Evolutionary conservation across 495 filamentous ascomycete genomes (phyloP), one percentile per base, ranked within the genome.

Genomic region (Neurospora tetraspora): DNA sequence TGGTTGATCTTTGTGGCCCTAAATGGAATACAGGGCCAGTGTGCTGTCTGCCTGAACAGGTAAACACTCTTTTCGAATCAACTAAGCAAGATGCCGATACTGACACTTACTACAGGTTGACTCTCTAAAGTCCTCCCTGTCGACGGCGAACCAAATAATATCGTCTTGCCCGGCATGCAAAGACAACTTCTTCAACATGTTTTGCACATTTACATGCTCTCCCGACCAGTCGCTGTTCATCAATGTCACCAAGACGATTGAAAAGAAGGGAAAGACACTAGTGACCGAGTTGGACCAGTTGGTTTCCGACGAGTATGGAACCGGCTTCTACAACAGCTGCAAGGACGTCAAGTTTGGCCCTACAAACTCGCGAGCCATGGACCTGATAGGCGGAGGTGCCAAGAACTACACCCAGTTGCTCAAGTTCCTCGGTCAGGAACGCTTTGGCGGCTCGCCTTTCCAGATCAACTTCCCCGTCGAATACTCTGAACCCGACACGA

Each of bases 271-370:
- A 5, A 96, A 96, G 79, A 82, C 81, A 39, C 82, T 93, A 31
- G 94, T 97, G 53, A 94, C 91, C 1, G 94, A 97, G 81, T 80
- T 98, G 31, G 93, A 98, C 76, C 94, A 97, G 75, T 78, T 98
- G n/a, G 89, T 97, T 78, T 93, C 93, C 0, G 86, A 94, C 70
- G 86, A 91, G 70, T 99, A 95, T 82, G 94, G 94, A 36, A 87
- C 88, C 45, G 94, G 93, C 4, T 97, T 98, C 82, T 99, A 93
- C 81, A 87, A 97, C 79, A 98, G 96, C 80, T 99, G 96, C 84
- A 99, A 98, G 81, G 93, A 98, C 80, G 94, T 99, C 79, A 98
- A 98, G 78, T 97, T 98, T 77, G 96, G 95, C 18, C 91, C 93
- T 3, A 94, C 96, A 4, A 96, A 96, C 74, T 90, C 91, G 27